Percentiles rank a stretch among this genome's conserved stretches.
These are phyloP conservation scores for Ganoderma leucocontextum DNA, from an alignment of 1,284 basidiomycete species.

Conservation along the genomic window DNA sequence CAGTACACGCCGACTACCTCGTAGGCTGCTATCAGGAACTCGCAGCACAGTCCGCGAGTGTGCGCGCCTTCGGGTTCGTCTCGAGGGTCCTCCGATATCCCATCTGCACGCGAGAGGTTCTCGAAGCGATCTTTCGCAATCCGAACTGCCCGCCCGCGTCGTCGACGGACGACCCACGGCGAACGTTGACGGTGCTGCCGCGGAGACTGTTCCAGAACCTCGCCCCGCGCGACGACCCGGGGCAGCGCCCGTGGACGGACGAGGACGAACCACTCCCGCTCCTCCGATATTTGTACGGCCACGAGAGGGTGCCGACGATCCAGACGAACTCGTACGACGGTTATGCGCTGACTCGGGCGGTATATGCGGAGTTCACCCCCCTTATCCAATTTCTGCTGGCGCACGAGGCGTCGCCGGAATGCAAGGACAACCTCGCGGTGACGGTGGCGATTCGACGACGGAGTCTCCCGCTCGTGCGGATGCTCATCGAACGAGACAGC, in stretches of 20 bases:
- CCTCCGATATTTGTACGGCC: slow-evolving; percentile 60
- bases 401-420: slow-evolving; percentile 73
- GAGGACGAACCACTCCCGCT: slow-evolving; percentile 67
- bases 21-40: slow-evolving; percentile 43
- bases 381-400: slow-evolving; percentile 75
- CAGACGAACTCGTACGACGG: slow-evolving; percentile 73
- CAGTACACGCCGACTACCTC: slow-evolving; percentile 70
- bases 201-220: slow-evolving; percentile 67
- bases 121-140: slow-evolving; percentile 56
- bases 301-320: slow-evolving; percentile 49
- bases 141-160: slow-evolving; percentile 25
- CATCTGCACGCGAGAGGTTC: slow-evolving; percentile 63
- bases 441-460: slow-evolving; percentile 76
- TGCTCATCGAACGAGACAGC: slow-evolving; percentile 73
- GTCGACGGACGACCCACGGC: slow-evolving; percentile 14
- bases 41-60: slow-evolving; percentile 19
- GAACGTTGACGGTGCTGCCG: slow-evolving; percentile 56
- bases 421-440: slow-evolving; percentile 70
- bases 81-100: slow-evolving; percentile 69
- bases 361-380: slow-evolving; percentile 66
- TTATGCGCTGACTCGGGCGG: slow-evolving; percentile 82
- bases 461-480: slow-evolving; percentile 71
- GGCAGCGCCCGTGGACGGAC: slow-evolving; percentile 38
- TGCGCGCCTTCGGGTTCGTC: slow-evolving; percentile 42
- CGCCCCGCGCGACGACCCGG: slow-evolving; percentile 44